Base-by-base conservation (phyloP, 495 filamentous ascomycete species). In the Trichoderma reesei region DNA sequence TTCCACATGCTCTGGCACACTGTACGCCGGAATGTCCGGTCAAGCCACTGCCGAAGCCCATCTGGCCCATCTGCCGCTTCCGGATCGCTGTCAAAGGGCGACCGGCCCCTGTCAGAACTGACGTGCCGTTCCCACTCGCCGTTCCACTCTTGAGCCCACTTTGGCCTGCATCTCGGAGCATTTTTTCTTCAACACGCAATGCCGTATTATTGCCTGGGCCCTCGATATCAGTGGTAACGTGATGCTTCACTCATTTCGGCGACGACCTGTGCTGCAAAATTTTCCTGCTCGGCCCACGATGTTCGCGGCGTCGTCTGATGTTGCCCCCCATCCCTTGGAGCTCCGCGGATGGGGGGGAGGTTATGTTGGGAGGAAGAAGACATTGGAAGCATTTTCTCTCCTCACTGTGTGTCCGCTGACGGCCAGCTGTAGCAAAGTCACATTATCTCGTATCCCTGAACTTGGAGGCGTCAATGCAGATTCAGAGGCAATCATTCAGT, bases 201-300 rank as follows among this genome's bases (percentile, higher is more conserved):
- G 16, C 26, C 51, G 51, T 56, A 56, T 56, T 34, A 4, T 56
- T 16, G 46, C 41, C 14, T 16, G 9, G 41, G n/a, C n/a, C n/a
- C n/a, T n/a, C n/a, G 7, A 44, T 48, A 48, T 48, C 44, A 14
- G 20, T n/a, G 16, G 34, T 56, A 56, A 56, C 51, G 51, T 56
- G 51, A 56, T 56, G n/a, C 51, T 56, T 26, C 31, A 34, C 51
- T n/a, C n/a, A n/a, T n/a, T n/a, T n/a, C n/a, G n/a, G n/a, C 10
- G 26, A 48, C n/a, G 51, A 26, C 31, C 13, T 33, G 20, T 6
- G 26, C 31, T 18, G n/a, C 7, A 18, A 48, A 48, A 18, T 48
- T 48, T 48, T n/a, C n/a, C 44, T 48, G 44, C 44, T 48, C 44
- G 44, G 44, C 44, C 44, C 44, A 48, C 44, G 44, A 48, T 48